Evolutionary conservation across 345 rosid genomes (phyloP).

Genomic region (Combretum micranthum): DNA sequence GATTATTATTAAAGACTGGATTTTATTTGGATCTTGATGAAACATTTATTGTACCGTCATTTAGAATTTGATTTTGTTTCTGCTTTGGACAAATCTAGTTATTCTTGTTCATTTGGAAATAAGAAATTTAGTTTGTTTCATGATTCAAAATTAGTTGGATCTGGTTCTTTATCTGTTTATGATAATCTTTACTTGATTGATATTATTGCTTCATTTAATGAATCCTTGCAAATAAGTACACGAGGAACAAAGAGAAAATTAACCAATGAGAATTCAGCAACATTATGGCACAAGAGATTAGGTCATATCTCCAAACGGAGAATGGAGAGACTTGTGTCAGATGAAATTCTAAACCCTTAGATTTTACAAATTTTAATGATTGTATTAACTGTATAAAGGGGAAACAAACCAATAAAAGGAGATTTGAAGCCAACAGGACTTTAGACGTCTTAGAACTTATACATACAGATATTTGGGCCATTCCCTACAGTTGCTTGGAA

Average conservation of each 20-base stretch:
- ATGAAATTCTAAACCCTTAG: slow-evolving; percentile 4
- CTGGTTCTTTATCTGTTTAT: not conserved
- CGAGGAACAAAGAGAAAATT: slow-evolving; percentile 3
- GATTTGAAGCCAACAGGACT: slow-evolving; percentile 4
- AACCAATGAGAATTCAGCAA: not conserved
- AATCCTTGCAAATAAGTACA: not conserved
- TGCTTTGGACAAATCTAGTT: slow-evolving; percentile 5
- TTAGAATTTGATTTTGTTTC: slow-evolving; percentile 7
- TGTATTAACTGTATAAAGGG: slow-evolving; percentile 8
- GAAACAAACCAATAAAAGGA: slow-evolving; percentile 2
- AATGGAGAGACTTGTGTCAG: slow-evolving; percentile 7
- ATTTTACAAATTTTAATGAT: slow-evolving; percentile 4
- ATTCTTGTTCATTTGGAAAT: too few relatives aligned
- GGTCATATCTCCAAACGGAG: not conserved
- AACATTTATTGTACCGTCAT: slow-evolving; percentile 2
- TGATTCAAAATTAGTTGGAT: not conserved
- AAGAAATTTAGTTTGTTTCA: slow-evolving; percentile 1
- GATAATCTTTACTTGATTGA: slow-evolving; percentile 11
- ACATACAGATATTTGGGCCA: slow-evolving; percentile 11
- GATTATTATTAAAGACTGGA: not conserved
- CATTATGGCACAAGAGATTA: not conserved
- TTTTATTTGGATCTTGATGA: not conserved
- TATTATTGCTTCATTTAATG: slow-evolving; percentile 9
- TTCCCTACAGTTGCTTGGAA: slow-evolving; percentile 8
- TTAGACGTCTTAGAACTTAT: slow-evolving; percentile 12